Percentiles rank a stretch among this genome's conserved stretches.
phyloP scores from a whole-genome alignment of 306 rosid genomes.

The Gillenia trifoliata region DNA sequence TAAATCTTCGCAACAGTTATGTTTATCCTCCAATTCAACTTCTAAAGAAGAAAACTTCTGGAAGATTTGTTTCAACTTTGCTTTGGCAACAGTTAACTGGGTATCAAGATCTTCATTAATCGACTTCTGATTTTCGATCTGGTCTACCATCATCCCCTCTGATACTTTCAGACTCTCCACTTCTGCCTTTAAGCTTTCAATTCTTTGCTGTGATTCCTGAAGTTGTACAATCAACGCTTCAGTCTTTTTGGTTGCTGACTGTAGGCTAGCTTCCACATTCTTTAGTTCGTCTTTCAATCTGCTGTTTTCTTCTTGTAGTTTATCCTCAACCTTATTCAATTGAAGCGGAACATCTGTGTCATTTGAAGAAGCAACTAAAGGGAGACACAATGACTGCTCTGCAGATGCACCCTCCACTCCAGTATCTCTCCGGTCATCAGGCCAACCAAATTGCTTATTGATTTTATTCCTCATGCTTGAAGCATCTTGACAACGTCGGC shows the following conservation, averaged over 20 bases:
- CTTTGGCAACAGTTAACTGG: constrained; percentile 50
- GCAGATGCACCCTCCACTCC: constrained; percentile 16
- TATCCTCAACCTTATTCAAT: constrained; percentile 21
- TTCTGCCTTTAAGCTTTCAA: constrained; percentile 44
- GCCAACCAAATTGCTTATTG: constrained; percentile 53
- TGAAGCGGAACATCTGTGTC: constrained; percentile 22
- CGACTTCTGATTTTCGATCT: constrained; percentile 35
- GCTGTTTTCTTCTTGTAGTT: constrained; percentile 41
- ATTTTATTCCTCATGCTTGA: constrained; percentile 51
- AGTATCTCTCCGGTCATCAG: constrained; percentile 21
- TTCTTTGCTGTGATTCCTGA: constrained; percentile 47
- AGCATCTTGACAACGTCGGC: constrained; percentile 29
- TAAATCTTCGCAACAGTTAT: constrained; percentile 59
- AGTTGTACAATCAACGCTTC: constrained; percentile 43
- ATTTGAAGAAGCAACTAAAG: constrained; percentile 34
- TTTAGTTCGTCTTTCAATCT: constrained; percentile 52
- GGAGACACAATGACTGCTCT: constrained; percentile 27
- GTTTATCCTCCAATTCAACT: constrained; percentile 68
- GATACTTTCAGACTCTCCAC: constrained; percentile 44
- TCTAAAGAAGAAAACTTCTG: constrained; percentile 68
- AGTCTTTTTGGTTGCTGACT: constrained; percentile 33
- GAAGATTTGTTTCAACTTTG: constrained; percentile 46
- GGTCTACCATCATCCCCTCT: constrained; percentile 38
- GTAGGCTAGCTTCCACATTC: constrained; percentile 43
- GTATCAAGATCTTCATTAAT: constrained; percentile 41